Base-by-base conservation (phyloP, 345 rosid genomes). In the Rhodamnia rubescens region DNA sequence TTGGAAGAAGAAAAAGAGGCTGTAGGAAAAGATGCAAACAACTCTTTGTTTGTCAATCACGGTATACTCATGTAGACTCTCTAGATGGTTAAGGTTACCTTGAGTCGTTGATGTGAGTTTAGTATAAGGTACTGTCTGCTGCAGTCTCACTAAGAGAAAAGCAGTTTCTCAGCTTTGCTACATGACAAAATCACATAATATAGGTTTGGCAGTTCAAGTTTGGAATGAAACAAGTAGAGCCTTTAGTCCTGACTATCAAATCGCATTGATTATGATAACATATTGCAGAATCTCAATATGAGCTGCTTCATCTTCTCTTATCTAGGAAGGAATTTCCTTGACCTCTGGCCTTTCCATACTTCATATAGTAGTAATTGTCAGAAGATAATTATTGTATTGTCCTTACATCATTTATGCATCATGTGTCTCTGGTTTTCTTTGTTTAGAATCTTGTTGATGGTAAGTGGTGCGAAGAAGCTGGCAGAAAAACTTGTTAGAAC, bases 21-120 rank as follows among this genome's bases (percentile, higher is more conserved):
- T 10, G 82, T 75, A 8, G 92, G 89, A 85, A 89, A 91, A 85
- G 90, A 90, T 42, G 85, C 11, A 82, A 85, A 83, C 42, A 22
- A 87, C 80, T 84, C 92, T 50, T 84, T 82, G n/a, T 91, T 90
- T 74, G 83, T 92, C 58, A 92, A 93, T 84, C 92, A 90, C 47
- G 94, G 94, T 92, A 88, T 86, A 89, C 84, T 58, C 57, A 36
- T 59, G 53, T 42, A 42, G 44, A 42, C 44, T 47, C 12, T 42
- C 81, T 84, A 6, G 40, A 81, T 81, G 85, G 54, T 47, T 85
- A 4, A 9, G 44, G 47, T 84, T 69, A 69, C 47, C 13, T 69
- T 69, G 78, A 52, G 36, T 82, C 58, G 52, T 26, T 69, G 78
- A 40, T 0, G 0, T 69, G 6, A 69, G 53, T 36, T n/a, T 82